Evolutionary conservation across 2,329 filamentous ascomycete genomes (phyloP).

Genomic region (Colletotrichum chrysophilum): DNA sequence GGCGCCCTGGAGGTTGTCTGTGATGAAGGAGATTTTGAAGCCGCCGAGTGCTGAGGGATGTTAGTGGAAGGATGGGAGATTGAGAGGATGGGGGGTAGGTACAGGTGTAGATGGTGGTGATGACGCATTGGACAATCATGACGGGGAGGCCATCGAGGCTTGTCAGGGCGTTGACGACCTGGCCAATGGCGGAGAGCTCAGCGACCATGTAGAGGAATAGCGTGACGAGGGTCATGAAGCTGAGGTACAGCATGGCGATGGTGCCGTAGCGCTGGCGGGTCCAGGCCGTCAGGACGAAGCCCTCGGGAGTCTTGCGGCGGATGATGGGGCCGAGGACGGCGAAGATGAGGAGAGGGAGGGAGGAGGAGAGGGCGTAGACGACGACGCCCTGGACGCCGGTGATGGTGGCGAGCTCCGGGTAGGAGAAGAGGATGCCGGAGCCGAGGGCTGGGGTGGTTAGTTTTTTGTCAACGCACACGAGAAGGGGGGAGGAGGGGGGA

Average conservation of each 20-base stretch:
- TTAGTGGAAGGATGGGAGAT: neutral
- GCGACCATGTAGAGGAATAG: conserved; percentile 89
- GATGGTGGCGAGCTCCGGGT: conserved; percentile 81
- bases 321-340: conserved; percentile 79
- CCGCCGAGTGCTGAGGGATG: conserved; percentile 72
- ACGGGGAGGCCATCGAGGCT: conserved; percentile 76
- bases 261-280: conserved; percentile 78
- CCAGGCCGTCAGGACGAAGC: conserved; percentile 87
- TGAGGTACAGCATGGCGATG: conserved; percentile 73
- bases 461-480: conserved; percentile 29
- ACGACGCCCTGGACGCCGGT: conserved; percentile 80
- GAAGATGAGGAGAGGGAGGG: conserved; percentile 77
- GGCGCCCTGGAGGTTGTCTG: conserved; percentile 79
- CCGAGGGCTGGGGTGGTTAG: conserved; percentile 73
- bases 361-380: conserved; percentile 75
- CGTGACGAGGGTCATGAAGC: conserved; percentile 78
- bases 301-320: conserved; percentile 78
- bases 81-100: conserved; percentile 26
- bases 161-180: conserved; percentile 77
- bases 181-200: conserved; percentile 81
- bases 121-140: conserved; percentile 76
- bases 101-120: conserved; percentile 88
- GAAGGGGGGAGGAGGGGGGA: conserved; percentile 29
- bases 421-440: conserved; percentile 83
- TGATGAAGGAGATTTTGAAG: conserved; percentile 84